Conservation (phyloP, 148 eudicot species). For the Silene latifolia region DNA sequence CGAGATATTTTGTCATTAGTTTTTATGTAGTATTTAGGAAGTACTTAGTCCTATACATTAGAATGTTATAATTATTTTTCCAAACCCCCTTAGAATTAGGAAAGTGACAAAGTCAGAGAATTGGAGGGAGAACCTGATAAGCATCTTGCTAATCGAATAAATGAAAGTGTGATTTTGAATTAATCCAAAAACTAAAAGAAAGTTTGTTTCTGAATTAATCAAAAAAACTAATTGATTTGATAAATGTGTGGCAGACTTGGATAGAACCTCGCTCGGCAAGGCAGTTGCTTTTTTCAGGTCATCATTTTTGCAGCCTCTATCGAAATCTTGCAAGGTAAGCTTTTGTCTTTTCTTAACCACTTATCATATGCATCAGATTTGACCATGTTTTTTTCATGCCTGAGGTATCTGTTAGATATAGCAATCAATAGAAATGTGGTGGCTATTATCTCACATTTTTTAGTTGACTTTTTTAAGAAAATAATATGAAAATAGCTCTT, state of each 20-base stretch:
- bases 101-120: neutral
- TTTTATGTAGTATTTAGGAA: no score
- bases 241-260: slow-evolving; percentile 50
- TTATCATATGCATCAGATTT: neutral
- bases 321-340: slow-evolving; percentile 85
- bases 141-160: no score
- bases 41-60: no score
- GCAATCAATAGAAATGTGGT: neutral
- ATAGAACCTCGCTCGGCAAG: slow-evolving; percentile 78
- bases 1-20: neutral
- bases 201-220: neutral
- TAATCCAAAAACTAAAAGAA: no score
- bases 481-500: neutral
- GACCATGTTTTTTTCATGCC: neutral
- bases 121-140: no score
- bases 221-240: neutral
- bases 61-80: no score
- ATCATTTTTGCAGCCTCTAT: slow-evolving; percentile 79
- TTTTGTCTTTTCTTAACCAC: neutral
- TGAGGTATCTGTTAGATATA: neutral
- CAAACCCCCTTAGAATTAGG: neutral
- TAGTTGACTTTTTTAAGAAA: neutral
- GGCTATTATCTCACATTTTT: neutral
- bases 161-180: no score
- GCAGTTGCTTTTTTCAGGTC: slow-evolving; percentile 71